Evolutionary conservation across 345 rosid species (phyloP).

Genomic region (Euphorbia pulcherrima): DNA sequence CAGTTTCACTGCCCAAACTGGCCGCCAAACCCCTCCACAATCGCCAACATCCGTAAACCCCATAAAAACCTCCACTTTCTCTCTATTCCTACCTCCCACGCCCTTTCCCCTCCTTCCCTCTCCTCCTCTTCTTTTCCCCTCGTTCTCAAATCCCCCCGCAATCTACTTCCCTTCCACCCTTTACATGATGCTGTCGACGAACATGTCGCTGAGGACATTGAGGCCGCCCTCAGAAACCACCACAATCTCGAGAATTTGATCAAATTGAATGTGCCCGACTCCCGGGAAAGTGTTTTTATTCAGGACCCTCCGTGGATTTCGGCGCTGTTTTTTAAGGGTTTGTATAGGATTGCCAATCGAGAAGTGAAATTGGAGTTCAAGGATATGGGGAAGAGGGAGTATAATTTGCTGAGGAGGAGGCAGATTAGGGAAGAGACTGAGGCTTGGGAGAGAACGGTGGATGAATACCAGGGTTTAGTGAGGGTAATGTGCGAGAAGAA

Average conservation of each 20-base stretch:
- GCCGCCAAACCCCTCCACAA: conserved; percentile 27
- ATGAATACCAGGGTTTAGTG: conserved; percentile 68
- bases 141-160: conserved; percentile 9
- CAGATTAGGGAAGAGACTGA: conserved; percentile 87
- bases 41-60: conserved; percentile 22
- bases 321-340: conserved; percentile 56
- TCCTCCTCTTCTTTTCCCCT: conserved; percentile 41
- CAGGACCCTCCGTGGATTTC: conserved; percentile 85
- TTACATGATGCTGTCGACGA: conserved; percentile 24
- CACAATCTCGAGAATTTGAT: conserved; percentile 20
- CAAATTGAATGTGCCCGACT: conserved; percentile 26
- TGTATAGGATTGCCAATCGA: conserved; percentile 39
- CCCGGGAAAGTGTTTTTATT: conserved; percentile 42
- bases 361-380: conserved; percentile 44
- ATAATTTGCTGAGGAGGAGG: conserved; percentile 61
- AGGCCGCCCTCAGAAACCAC: conserved; percentile 25
- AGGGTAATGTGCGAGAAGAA: conserved; percentile 74
- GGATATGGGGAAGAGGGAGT: conserved; percentile 57
- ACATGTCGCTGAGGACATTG: conserved; percentile 30
- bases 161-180: conserved; percentile 20
- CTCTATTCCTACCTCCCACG: conserved; percentile 12
- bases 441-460: conserved; percentile 81
- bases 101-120: conserved; percentile 27
- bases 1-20: conserved; percentile 42
- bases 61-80: conserved; percentile 42